phyloP scores from a whole-genome alignment of 2,329 filamentous ascomycete species.

The Pseudogymnoascus sp. region DNA sequence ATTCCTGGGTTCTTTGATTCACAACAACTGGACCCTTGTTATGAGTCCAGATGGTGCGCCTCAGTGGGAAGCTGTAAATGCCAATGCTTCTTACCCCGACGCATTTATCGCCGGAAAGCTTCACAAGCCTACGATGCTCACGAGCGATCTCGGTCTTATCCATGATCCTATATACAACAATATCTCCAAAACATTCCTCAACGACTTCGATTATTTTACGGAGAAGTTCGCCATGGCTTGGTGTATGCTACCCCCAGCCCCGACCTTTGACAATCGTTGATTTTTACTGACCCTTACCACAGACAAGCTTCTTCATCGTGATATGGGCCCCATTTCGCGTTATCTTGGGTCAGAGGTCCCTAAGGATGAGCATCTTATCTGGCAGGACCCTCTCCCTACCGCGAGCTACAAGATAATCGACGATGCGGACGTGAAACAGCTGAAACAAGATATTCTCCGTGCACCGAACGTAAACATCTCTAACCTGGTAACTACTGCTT shows the following conservation, averaged over 20 bases:
- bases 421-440: slow-evolving; percentile 36
- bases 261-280: background rate
- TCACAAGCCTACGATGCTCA: slow-evolving; percentile 46
- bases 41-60: slow-evolving; percentile 48
- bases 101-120: slow-evolving; percentile 46
- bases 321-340: slow-evolving; percentile 47
- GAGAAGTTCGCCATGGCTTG: slow-evolving; percentile 44
- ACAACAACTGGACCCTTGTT: slow-evolving; percentile 49
- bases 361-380: slow-evolving; percentile 40
- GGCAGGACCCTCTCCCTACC: slow-evolving; percentile 48
- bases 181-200: slow-evolving; percentile 32
- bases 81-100: slow-evolving; percentile 43
- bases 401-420: slow-evolving; percentile 38
- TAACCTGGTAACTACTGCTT: slow-evolving; percentile 41
- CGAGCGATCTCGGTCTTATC: slow-evolving; percentile 46
- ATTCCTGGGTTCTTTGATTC: slow-evolving; percentile 50
- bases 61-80: slow-evolving; percentile 41
- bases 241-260: background rate
- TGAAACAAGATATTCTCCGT: slow-evolving; percentile 44
- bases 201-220: slow-evolving; percentile 45
- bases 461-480: slow-evolving; percentile 36
- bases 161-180: slow-evolving; percentile 49
- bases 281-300: slow-evolving; percentile 39
- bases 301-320: slow-evolving; percentile 55
- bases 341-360: slow-evolving; percentile 51